A percentile compares a stretch with the other conserved stretches of the same genome.
phyloP scores from a whole-genome alignment of 352 stramenopile genomes.

The Albugo laibachii region DNA sequence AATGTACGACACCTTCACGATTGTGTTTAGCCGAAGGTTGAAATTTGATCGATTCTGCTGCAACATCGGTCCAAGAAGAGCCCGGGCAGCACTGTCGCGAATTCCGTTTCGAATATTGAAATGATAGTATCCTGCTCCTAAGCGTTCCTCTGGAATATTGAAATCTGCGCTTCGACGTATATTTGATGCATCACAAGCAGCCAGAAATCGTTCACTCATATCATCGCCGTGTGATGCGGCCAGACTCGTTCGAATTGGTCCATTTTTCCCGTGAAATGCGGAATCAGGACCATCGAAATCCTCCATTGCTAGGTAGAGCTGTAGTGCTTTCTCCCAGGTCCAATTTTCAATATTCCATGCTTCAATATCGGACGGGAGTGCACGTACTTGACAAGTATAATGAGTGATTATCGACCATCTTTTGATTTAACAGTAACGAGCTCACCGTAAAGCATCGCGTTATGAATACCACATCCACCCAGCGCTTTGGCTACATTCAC shows the following conservation, averaged over 20 bases:
- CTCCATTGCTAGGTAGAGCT: conserved; percentile 58
- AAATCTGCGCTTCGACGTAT: conserved; percentile 51
- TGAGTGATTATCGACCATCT: neutral
- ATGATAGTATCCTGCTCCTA: conserved; percentile 67
- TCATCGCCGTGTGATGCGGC: conserved; percentile 7
- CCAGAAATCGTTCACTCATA: conserved; percentile 25
- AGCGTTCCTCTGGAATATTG: conserved; percentile 45
- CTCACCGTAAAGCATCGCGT: conserved; percentile 80
- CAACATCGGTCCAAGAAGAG: conserved; percentile 41
- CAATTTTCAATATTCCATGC: conserved; percentile 54
- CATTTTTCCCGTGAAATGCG: conserved; percentile 26
- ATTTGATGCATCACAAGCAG: conserved; percentile 25
- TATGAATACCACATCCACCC: conserved; percentile 78
- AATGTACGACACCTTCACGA: conserved; percentile 22
- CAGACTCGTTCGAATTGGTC: conserved; percentile 38
- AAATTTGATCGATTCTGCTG: conserved; percentile 22
- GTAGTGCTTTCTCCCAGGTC: conserved; percentile 48
- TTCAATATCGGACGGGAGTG: conserved; percentile 44
- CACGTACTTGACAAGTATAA: conserved; percentile 20
- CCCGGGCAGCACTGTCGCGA: conserved; percentile 55
- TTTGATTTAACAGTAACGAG: neutral
- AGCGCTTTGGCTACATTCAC: conserved; percentile 71
- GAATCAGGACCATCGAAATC: conserved; percentile 35
- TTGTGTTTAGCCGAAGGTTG: conserved; percentile 26
- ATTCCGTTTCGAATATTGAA: conserved; percentile 75